phyloP scores from a whole-genome alignment of 495 filamentous ascomycete genomes.

The Evernia prunastri region DNA sequence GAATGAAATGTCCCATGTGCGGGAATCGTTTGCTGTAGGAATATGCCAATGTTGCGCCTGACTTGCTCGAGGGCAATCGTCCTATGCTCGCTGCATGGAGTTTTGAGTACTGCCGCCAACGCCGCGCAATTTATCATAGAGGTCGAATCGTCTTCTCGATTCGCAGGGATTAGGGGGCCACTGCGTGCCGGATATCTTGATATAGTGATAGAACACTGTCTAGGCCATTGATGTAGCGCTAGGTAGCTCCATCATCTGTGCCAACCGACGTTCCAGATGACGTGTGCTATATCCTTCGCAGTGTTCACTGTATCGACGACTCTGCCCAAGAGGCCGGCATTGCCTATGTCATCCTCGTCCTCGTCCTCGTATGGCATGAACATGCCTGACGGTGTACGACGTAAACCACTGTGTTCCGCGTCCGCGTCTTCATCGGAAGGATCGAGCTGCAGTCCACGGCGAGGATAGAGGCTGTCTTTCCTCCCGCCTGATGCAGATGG shows the following conservation, averaged over 20 bases:
- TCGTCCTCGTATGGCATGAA: conserved; percentile 78
- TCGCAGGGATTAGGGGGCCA: neutral
- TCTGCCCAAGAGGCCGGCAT: conserved; percentile 62
- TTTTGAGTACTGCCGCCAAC: conserved; percentile 18
- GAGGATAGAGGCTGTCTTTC: conserved; percentile 24
- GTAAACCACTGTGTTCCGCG: conserved; percentile 50
- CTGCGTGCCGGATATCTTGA: neutral
- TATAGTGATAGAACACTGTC: neutral
- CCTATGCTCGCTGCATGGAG: neutral
- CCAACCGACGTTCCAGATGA: conserved; percentile 98
- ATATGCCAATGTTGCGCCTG: neutral
- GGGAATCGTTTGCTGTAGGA: neutral
- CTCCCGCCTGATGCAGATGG: conserved; percentile 26
- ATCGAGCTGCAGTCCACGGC: conserved; percentile 14
- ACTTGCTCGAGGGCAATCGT: neutral
- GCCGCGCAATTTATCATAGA: conserved; percentile 6
- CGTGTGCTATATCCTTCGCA: conserved; percentile 88
- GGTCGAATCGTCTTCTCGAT: neutral
- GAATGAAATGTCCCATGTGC: neutral
- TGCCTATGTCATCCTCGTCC: conserved; percentile 53
- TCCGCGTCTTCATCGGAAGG: conserved; percentile 20
- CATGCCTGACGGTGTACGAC: conserved; percentile 73
- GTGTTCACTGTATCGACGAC: conserved; percentile 95
- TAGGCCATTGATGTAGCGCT: neutral
- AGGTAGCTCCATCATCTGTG: conserved; percentile 47